phyloP scores from a whole-genome alignment of 805 yeast species.

The Nakazawaea holstii region DNA sequence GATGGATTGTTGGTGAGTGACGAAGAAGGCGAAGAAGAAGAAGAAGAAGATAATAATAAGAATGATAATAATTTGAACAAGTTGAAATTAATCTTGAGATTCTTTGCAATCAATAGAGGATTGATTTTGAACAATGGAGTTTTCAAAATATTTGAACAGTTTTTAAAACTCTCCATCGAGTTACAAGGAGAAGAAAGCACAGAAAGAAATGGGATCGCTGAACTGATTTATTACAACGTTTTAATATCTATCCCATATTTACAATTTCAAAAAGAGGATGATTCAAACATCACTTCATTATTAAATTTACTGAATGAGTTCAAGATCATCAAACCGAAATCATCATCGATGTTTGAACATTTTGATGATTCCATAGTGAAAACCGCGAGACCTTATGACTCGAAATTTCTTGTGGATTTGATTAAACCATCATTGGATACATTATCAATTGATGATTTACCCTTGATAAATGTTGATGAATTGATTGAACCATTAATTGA shows the following conservation, averaged over 20 bases:
- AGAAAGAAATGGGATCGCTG: conserved; percentile 54
- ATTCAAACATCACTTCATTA: conserved; percentile 35
- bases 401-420: conserved; percentile 41
- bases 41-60: too few relatives aligned
- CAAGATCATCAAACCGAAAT: conserved; percentile 17
- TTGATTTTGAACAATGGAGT: conserved; percentile 46
- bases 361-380: conserved; percentile 31
- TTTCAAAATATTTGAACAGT: conserved; percentile 41
- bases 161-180: conserved; percentile 51
- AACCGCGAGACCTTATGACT: conserved; percentile 42
- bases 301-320: conserved; percentile 40
- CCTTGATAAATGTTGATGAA: conserved; percentile 34
- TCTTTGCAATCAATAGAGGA: conserved; percentile 61
- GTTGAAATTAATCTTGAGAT: conserved; percentile 65
- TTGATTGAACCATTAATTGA: conserved; percentile 16
- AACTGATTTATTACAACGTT: conserved; percentile 59
- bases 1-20: conserved; percentile 19
- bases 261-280: conserved; percentile 21
- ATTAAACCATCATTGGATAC: conserved; percentile 45
- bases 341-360: conserved; percentile 21
- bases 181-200: conserved; percentile 35
- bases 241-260: conserved; percentile 59
- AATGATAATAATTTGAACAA: conserved; percentile 46
- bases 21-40: too few relatives aligned
- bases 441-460: conserved; percentile 36